Conservation (phyloP, 2,329 filamentous ascomycete species). For the Monilinia fructicola region DNA sequence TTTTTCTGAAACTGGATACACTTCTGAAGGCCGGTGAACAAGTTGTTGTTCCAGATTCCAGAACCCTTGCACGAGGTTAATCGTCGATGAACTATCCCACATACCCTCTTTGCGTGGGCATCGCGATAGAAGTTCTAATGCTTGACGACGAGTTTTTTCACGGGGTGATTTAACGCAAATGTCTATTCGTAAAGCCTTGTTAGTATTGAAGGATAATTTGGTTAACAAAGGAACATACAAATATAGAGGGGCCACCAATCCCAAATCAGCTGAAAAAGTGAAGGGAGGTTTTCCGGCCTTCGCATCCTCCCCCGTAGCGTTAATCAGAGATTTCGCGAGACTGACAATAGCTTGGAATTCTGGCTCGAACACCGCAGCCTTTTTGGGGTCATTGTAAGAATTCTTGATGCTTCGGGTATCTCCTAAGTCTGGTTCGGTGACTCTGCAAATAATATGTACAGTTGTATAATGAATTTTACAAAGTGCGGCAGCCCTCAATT, state of each 20-base stretch:
- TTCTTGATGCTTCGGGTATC: constrained; percentile 5
- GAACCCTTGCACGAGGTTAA: constrained; percentile 32
- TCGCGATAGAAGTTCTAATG: constrained; percentile 32
- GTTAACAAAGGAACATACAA: constrained; percentile 26
- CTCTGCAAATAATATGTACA: constrained; percentile 32
- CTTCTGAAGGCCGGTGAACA: not conserved
- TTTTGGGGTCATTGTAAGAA: not conserved
- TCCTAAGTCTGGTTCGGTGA: constrained; percentile 16
- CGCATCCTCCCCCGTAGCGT: constrained; percentile 34
- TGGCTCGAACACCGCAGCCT: constrained; percentile 5
- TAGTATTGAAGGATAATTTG: not conserved
- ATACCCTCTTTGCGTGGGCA: constrained; percentile 39
- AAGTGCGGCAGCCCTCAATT: constrained; percentile 38
- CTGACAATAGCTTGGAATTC: constrained; percentile 33
- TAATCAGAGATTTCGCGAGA: constrained; percentile 35
- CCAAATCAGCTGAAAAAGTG: constrained; percentile 37
- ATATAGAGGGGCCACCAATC: constrained; percentile 38
- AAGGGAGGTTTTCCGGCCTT: constrained; percentile 31
- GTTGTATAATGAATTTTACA: constrained; percentile 37
- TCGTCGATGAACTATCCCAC: constrained; percentile 36
- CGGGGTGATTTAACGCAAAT: constrained; percentile 30
- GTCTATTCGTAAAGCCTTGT: not conserved
- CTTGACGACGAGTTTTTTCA: constrained; percentile 26
- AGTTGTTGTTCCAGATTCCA: constrained; percentile 32
- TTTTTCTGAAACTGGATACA: not conserved